A percentile compares a stretch with the other conserved stretches of the same genome.
phyloP scores from a whole-genome alignment of 768 basidiomycete species.

The Russula foetens region DNA sequence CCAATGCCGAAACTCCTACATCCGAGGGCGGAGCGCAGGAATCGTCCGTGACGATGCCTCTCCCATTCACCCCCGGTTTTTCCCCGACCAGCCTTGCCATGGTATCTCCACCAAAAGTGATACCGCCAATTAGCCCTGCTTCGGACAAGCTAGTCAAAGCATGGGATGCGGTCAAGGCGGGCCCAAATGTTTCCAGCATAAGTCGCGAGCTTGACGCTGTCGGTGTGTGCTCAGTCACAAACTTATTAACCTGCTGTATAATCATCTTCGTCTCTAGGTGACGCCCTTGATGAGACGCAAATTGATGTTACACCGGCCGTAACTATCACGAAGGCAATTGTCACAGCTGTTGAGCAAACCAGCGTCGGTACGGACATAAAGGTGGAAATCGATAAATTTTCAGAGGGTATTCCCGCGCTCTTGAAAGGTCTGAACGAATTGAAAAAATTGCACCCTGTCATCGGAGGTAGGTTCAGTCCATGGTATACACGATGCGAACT shows the following conservation, averaged over 20 bases:
- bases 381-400: conserved; percentile 21
- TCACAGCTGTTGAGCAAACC: not conserved
- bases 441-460: conserved; percentile 24
- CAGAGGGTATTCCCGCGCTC: conserved; percentile 23
- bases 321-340: not conserved
- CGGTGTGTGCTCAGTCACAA: not conserved
- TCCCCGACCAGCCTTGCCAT: not conserved
- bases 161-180: not conserved
- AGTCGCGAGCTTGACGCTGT: not conserved
- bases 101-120: not conserved
- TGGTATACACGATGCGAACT: not conserved
- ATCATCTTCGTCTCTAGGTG: not conserved
- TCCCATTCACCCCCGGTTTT: not conserved
- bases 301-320: not conserved
- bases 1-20: not conserved
- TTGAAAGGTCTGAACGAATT: conserved; percentile 26
- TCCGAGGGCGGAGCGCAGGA: not conserved
- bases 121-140: not conserved
- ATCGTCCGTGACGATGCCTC: not conserved
- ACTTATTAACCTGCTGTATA: not conserved
- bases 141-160: not conserved
- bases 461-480: conserved; percentile 19
- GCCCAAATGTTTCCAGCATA: not conserved
- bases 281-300: not conserved
- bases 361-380: conserved; percentile 10